These are phyloP conservation scores for Penicillium paxilli DNA, from an alignment of 495 filamentous ascomycete species.

Conservation along the genomic window DNA sequence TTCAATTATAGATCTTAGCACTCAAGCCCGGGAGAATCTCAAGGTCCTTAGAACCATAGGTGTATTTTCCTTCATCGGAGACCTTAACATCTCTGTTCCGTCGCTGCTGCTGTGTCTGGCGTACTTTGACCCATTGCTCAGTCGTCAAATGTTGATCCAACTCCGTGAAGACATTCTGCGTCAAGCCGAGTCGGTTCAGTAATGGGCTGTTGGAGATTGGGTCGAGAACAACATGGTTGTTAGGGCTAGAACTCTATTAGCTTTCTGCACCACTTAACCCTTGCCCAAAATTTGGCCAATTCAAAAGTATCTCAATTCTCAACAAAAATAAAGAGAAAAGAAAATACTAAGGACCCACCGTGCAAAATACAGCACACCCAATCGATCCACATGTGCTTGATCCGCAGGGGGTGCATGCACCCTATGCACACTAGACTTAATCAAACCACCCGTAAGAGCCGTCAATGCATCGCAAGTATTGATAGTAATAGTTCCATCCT, in stretches of 20 bases:
- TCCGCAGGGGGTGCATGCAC: slow-evolving; percentile 51
- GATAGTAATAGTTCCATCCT: slow-evolving; percentile 52
- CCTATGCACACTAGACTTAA: slow-evolving; percentile 54
- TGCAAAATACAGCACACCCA: slow-evolving; percentile 50
- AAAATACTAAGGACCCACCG: slow-evolving; percentile 16
- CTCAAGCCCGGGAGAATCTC: slow-evolving; percentile 49
- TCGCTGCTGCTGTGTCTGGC: slow-evolving; percentile 44
- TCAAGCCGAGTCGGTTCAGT: slow-evolving; percentile 42
- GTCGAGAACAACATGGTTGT: slow-evolving; percentile 40
- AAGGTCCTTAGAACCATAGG: slow-evolving; percentile 40
- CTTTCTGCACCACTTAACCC: too few species aligned
- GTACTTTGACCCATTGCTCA: slow-evolving; percentile 36
- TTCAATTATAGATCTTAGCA: slow-evolving; percentile 44
- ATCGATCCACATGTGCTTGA: slow-evolving; percentile 51
- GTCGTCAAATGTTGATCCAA: slow-evolving; percentile 34
- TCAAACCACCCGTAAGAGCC: slow-evolving; percentile 46
- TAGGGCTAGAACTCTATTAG: slow-evolving; percentile 19
- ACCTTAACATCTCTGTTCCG: slow-evolving; percentile 42
- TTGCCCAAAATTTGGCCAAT: too few species aligned
- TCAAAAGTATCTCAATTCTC: not conserved
- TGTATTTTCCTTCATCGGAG: slow-evolving; percentile 35
- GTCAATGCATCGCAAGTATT: slow-evolving; percentile 53
- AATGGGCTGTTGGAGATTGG: slow-evolving; percentile 44
- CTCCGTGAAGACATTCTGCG: slow-evolving; percentile 32
- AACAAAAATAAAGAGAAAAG: not conserved